These are phyloP conservation scores for Melanomma pulvis-pyrius DNA, from an alignment of 495 filamentous ascomycete species.

Conservation along the genomic window DNA sequence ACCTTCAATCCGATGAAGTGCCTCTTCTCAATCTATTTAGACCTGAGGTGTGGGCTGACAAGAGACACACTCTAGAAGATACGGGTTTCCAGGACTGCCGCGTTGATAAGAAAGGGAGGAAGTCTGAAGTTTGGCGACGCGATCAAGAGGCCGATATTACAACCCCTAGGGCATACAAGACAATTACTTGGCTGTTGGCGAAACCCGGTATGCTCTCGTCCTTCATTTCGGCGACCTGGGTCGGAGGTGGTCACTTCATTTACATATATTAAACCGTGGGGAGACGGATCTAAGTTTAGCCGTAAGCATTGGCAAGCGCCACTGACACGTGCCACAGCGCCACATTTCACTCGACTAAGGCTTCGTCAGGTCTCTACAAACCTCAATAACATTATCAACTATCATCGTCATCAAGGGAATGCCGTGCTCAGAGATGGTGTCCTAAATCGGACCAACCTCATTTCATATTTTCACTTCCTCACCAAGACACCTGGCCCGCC, in stretches of 20 bases:
- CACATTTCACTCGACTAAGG: not conserved
- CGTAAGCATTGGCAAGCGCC: not conserved
- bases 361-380: not conserved
- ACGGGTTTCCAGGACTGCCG: not conserved
- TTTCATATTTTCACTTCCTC: not conserved
- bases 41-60: not conserved
- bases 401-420: not conserved
- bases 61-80: not conserved
- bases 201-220: conserved; percentile 13
- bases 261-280: conserved; percentile 7
- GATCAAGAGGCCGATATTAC: conserved; percentile 3
- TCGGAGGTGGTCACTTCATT: conserved; percentile 10
- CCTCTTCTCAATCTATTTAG: conserved; percentile 6
- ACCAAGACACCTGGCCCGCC: not conserved
- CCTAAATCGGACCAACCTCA: not conserved
- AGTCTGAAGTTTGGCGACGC: not conserved
- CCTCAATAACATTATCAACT: no score
- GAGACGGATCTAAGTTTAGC: not conserved
- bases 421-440: not conserved
- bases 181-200: not conserved
- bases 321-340: not conserved
- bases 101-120: not conserved
- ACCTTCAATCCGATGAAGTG: not conserved
- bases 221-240: conserved; percentile 7
- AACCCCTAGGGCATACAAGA: not conserved